Base-by-base conservation (phyloP, 2,329 filamentous ascomycete genomes). In the Sporothrix brunneoviolacea region DNA sequence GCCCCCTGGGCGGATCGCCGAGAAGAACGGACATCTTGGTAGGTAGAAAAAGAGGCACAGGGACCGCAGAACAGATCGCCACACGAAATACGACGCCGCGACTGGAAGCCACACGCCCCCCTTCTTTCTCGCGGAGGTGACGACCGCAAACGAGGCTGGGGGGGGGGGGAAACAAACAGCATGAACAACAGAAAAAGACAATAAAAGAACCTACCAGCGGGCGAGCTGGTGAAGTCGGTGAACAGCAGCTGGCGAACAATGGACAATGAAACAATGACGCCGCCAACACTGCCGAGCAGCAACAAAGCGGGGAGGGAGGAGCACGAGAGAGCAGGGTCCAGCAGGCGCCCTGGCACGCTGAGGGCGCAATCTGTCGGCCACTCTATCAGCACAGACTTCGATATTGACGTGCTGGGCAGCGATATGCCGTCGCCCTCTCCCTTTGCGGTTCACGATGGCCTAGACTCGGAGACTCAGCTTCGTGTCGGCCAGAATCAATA, bases 1-100 rank as follows among this genome's bases (percentile, higher is more conserved):
- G n/a, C 18, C 41, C 32, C 43, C 43, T 46, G 43, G 32, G 43
- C 32, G 32, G 43, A 46, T 46, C 43, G 43, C 43, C 21, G 43
- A 45, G 43, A 32, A 46, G 41, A 43, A 46, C 43, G 37, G 32
- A 28, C 43, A 46, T 28, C 19, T 16, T 33, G 19, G n/a, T 43
- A n/a, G n/a, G 24, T 10, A 28, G 24, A 5, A 28, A 28, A 28
- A 5, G 6, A 28, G 10, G 6, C 24, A 10, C 24, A 6, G 24
- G 24, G 10, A 28, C 24, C 24, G 10, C 10, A 10, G 24, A 10
- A 28, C 24, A 28, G 24, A 28, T 28, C 24, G 24, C 24, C 24
- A 35, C 7, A 35, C 12, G 32, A 35, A 35, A 7, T 4, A 35
- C n/a, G n/a, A 35, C 32, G n/a, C 32, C 15, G 32, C 32, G 13